Conservation (phyloP, 2,329 filamentous ascomycete genomes). For the Calonectria honghensis region DNA sequence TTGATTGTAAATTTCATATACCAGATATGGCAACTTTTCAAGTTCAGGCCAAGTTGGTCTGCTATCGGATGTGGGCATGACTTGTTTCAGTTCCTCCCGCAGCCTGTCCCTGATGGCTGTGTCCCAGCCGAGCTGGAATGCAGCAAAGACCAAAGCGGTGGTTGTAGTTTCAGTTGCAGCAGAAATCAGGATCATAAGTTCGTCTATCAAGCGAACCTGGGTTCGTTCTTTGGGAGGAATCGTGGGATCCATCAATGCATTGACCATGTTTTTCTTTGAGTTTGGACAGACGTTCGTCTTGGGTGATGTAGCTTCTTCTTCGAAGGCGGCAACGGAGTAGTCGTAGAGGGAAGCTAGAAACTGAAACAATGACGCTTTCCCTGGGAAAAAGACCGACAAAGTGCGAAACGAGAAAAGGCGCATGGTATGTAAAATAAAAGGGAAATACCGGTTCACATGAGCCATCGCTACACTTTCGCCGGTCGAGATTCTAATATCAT, state of each 20-base stretch:
- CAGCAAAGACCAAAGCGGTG: not conserved
- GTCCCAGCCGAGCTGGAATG: not conserved
- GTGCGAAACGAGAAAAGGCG: not conserved
- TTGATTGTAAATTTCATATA: not conserved
- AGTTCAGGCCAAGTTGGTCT: constrained; percentile 5
- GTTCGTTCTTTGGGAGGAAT: not conserved
- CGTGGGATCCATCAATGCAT: not conserved
- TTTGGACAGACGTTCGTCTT: not conserved
- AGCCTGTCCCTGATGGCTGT: not conserved
- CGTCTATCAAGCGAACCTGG: not conserved
- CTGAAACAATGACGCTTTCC: not conserved
- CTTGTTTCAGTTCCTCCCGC: not conserved
- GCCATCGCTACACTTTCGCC: not conserved
- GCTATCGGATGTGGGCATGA: not conserved
- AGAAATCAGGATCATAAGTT: not conserved
- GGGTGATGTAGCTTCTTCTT: not conserved
- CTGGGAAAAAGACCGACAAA: not conserved
- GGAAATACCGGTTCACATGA: not conserved
- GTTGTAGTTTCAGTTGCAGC: constrained; percentile 9
- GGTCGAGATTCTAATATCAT: not conserved
- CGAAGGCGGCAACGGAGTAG: not conserved
- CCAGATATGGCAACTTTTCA: not conserved
- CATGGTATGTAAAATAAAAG: not conserved
- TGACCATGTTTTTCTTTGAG: not conserved
- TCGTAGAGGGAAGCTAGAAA: not conserved